Evolutionary conservation across 2,329 filamentous ascomycete genomes (phyloP).

Genomic region (Dryadomyces sulphureus): DNA sequence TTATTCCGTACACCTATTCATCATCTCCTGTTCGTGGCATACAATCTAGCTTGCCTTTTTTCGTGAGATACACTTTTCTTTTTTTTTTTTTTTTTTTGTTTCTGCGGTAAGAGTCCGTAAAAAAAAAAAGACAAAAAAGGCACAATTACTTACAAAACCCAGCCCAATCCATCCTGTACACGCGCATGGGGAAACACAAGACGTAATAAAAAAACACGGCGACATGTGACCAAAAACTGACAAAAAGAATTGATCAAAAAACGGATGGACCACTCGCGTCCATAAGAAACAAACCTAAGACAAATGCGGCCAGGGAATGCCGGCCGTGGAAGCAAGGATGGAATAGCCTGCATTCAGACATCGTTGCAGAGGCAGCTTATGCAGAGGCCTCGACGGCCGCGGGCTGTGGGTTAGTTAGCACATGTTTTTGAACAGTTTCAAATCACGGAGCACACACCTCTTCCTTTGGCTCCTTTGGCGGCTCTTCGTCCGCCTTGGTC

Average conservation of each 20-base stretch:
- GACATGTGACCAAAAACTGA: neutral
- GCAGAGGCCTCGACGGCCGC: slow-evolving; percentile 10
- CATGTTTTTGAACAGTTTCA: too few species aligned
- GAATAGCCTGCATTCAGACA: slow-evolving; percentile 1
- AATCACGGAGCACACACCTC: slow-evolving; percentile 4
- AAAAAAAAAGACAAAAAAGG: neutral
- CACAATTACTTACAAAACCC: neutral
- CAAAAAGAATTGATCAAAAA: neutral
- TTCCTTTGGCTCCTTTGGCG: slow-evolving; percentile 10
- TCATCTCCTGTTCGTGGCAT: too few species aligned
- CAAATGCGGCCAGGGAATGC: neutral
- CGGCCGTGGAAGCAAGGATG: neutral
- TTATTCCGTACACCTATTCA: too few species aligned
- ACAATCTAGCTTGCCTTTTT: neutral
- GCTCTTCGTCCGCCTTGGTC: slow-evolving; percentile 17
- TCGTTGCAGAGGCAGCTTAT: neutral
- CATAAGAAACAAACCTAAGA: neutral
- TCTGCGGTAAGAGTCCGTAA: neutral
- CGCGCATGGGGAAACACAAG: neutral
- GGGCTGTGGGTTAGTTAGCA: slow-evolving; percentile 1
- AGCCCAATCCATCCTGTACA: slow-evolving; percentile 3
- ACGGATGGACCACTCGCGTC: too few species aligned
- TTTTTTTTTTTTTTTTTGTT: neutral
- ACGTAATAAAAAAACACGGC: neutral
- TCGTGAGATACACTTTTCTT: neutral